Evolutionary conservation across 2,329 filamentous ascomycete genomes (phyloP).

Genomic region (Fusarium bulbicola): DNA sequence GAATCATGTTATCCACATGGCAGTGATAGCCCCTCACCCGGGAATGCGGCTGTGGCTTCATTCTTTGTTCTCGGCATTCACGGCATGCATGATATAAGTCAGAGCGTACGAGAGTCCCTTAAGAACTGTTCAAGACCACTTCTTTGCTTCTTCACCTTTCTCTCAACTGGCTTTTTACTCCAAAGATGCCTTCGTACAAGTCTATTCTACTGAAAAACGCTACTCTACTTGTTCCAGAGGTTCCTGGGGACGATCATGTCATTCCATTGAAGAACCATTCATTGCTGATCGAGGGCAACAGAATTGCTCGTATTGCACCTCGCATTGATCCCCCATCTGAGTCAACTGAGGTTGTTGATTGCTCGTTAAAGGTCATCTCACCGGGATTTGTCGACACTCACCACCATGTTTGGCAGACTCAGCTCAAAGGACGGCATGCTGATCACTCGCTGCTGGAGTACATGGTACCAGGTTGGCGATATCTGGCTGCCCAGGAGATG

Average conservation of each 20-base stretch:
- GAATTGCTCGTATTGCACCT: not conserved
- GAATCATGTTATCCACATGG: not conserved
- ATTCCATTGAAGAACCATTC: conserved; percentile 6
- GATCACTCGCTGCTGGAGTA: not conserved
- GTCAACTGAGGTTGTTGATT: not conserved
- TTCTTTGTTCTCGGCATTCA: not conserved
- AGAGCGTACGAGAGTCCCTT: rapidly evolving
- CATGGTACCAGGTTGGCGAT: not conserved
- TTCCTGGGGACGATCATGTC: not conserved
- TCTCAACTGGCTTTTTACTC: rapidly evolving
- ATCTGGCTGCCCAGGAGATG: rapidly evolving
- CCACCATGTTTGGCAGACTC: conserved; percentile 19
- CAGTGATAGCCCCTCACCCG: not conserved
- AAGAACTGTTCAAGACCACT: rapidly evolving
- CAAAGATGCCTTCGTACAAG: not conserved
- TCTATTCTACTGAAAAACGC: not conserved
- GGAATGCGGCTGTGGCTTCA: not conserved
- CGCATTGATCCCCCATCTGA: not conserved
- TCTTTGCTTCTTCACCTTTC: too few relatives aligned
- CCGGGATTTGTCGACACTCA: conserved; percentile 11
- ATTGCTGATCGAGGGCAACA: not conserved
- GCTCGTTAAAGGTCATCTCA: not conserved
- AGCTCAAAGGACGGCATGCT: conserved; percentile 1
- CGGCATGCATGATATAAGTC: not conserved
- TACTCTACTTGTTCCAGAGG: not conserved